Evolutionary conservation across 345 rosid species (phyloP), one percentile per base, ranked within the genome.

Genomic region (Ceriops tagal): DNA sequence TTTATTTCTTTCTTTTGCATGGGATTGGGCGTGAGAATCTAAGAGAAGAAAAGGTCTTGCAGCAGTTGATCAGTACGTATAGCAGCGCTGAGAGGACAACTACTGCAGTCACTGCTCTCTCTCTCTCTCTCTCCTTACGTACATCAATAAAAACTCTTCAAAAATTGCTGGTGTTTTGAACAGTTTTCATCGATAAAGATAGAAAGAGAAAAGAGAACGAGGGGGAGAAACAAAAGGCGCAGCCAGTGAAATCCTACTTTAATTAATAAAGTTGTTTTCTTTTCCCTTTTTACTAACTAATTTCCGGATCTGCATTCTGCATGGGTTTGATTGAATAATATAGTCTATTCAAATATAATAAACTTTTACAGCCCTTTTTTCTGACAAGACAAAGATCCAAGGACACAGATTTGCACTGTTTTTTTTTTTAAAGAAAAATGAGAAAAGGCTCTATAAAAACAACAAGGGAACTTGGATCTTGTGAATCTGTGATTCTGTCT

Each of bases 1-100:
- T 39, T 10, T 62, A 67, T 58, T 69, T 78, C 76, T 75, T 80
- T 74, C 68, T 71, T 43, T 68, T 78, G 84, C 88, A 79, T 81
- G 83, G 49, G 18, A 43, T 2, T 13, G 49, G 86, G 93, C 91
- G 87, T 85, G 84, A 84, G 83, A 87, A 86, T 92, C 92, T 86
- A 90, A 82, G 86, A 64, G 63, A 78, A 65, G 63, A 71, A 19
- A 63, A 70, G 28, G 56, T 59, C 57, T 32, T 37, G 57, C 72
- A 64, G 55, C 71, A 65, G 73, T 66, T 8, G 62, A 5, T n/a
- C n/a, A n/a, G 31, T 4, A 24, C 27, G 9, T 31, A 66, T 62
- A 39, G 66, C 56, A 53, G 65, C 51, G 27, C 31, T 59, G 74
- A 73, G 66, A 72, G 57, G 73, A 76, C 85, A 73, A 80, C 75